Percentiles rank a stretch among this genome's conserved stretches.
Conservation (phyloP, 2,329 filamentous ascomycete genomes). For the Chrysoporthe puriensis region DNA sequence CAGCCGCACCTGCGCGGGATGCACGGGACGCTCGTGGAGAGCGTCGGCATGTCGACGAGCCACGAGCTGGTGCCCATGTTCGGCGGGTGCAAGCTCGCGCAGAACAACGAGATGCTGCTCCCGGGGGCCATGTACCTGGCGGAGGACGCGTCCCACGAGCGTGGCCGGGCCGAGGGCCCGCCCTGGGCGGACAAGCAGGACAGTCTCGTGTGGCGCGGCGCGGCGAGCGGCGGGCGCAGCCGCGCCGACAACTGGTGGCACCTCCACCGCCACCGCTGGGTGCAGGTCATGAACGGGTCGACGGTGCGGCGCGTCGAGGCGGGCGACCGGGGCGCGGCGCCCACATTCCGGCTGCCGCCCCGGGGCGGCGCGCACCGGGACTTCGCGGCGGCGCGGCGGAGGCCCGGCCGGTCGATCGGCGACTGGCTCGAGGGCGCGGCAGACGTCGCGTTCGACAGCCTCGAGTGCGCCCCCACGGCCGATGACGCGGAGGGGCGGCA, state of each 20-base stretch:
- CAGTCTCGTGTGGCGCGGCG: constrained; percentile 65
- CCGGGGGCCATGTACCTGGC: constrained; percentile 66
- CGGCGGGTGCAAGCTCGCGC: constrained; percentile 60
- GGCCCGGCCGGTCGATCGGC: constrained; percentile 41
- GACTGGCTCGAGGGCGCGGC: constrained; percentile 45
- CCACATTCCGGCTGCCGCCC: constrained; percentile 56
- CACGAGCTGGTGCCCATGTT: constrained; percentile 61
- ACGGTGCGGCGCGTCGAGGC: constrained; percentile 55
- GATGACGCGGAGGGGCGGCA: constrained; percentile 28
- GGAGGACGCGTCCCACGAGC: constrained; percentile 61
- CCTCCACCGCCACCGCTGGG: constrained; percentile 72
- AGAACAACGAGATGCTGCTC: constrained; percentile 65
- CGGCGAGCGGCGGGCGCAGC: constrained; percentile 62
- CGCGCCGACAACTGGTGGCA: constrained; percentile 62
- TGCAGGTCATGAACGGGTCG: constrained; percentile 70
- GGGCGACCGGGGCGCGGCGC: constrained; percentile 42
- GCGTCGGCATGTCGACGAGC: constrained; percentile 51
- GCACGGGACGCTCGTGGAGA: constrained; percentile 60
- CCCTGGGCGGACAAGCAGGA: constrained; percentile 62
- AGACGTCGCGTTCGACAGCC: constrained; percentile 48
- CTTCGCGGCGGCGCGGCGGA: constrained; percentile 35
- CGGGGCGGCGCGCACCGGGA: constrained; percentile 47
- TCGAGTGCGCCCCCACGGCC: constrained; percentile 41
- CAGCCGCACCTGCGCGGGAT: constrained; percentile 51
- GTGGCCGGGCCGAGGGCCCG: constrained; percentile 56